Conservation (phyloP, 2,329 filamentous ascomycete species). For the Niveomyces coronatus region DNA sequence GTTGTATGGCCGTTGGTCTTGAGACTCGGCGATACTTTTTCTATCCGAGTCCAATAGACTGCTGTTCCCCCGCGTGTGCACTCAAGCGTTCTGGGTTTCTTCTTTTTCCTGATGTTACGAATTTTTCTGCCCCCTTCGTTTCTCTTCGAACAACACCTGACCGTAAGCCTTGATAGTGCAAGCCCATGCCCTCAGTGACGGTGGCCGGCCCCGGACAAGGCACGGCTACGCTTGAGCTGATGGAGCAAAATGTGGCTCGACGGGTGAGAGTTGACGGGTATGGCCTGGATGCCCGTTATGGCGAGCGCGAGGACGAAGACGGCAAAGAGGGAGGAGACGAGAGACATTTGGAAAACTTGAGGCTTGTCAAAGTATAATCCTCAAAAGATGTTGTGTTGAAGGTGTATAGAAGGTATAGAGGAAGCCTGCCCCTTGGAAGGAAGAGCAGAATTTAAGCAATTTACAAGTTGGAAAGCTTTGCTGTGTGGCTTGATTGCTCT, state of each 20-base stretch:
- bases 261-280: background rate
- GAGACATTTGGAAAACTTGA: background rate
- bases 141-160: no score
- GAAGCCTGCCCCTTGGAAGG: no score
- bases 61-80: no score
- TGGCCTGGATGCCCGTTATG: background rate
- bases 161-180: no score
- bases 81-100: no score
- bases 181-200: background rate
- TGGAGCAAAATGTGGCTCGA: constrained; percentile 1
- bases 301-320: constrained; percentile 6
- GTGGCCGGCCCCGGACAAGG: constrained; percentile 4
- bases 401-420: background rate
- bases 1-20: no score
- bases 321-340: constrained; percentile 3
- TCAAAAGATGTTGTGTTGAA: background rate
- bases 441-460: no score
- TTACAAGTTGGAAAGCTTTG: background rate
- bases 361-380: background rate
- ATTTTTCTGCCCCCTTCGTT: no score
- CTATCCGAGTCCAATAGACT: no score
- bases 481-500: background rate
- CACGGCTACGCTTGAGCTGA: constrained; percentile 5
- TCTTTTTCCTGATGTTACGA: no score
- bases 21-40: no score